phyloP scores from a whole-genome alignment of 352 stramenopile genomes.

The Globisporangium acanthophoron region DNA sequence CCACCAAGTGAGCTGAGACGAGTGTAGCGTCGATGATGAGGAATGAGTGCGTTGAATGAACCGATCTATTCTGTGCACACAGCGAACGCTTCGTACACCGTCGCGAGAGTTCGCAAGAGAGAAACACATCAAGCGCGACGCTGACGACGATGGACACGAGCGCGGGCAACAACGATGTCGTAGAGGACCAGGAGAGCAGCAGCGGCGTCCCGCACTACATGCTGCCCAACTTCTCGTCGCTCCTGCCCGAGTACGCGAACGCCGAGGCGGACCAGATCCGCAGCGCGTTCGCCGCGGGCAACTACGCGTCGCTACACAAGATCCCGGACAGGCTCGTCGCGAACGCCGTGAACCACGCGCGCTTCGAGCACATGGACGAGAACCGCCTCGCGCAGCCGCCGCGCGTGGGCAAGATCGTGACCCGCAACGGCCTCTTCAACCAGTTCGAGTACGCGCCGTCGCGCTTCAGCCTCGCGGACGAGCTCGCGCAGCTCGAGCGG shows the following conservation, averaged over 20 bases:
- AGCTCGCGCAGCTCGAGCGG: slow-evolving; percentile 60
- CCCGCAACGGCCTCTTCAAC: slow-evolving; percentile 69
- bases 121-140: background rate
- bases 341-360: slow-evolving; percentile 57
- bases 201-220: slow-evolving; percentile 58
- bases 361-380: slow-evolving; percentile 74
- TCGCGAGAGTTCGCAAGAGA: background rate
- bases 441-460: slow-evolving; percentile 77
- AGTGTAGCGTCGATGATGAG: too few relatives aligned
- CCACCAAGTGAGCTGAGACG: slow-evolving; percentile 44
- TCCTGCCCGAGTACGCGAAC: slow-evolving; percentile 78
- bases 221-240: slow-evolving; percentile 76
- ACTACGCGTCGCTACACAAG: slow-evolving; percentile 65
- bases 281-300: slow-evolving; percentile 58
- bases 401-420: slow-evolving; percentile 39
- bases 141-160: background rate
- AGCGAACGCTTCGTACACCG: too few relatives aligned
- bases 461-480: slow-evolving; percentile 53
- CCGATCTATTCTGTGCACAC: background rate
- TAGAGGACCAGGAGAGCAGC: slow-evolving; percentile 5
- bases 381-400: slow-evolving; percentile 45
- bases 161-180: slow-evolving; percentile 7
- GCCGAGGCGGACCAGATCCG: slow-evolving; percentile 70
- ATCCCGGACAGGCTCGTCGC: slow-evolving; percentile 44
- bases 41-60: too few relatives aligned